phyloP scores from a whole-genome alignment of 305 asterid species.

The Nicotiana rustica region DNA sequence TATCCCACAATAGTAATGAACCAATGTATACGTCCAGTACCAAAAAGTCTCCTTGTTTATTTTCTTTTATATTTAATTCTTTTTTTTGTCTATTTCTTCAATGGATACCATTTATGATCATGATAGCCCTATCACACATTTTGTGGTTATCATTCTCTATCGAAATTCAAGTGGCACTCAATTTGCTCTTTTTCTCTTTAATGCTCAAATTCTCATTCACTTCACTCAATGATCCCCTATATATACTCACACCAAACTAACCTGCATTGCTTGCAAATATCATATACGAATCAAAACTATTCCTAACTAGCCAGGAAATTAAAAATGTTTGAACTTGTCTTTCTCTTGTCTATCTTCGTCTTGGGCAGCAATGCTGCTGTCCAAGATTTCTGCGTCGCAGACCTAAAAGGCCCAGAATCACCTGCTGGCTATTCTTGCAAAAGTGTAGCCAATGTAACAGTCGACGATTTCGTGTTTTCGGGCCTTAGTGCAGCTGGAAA shows the following conservation, averaged over 20 bases:
- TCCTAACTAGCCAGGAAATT: not conserved
- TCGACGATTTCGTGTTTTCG: constrained; percentile 55
- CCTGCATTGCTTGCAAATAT: constrained; percentile 9
- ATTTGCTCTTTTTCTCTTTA: not conserved
- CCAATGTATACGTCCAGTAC: not conserved
- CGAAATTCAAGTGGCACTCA: constrained; percentile 27
- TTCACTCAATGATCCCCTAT: not conserved
- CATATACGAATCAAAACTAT: not conserved
- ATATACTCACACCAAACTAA: not conserved
- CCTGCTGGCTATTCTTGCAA: constrained; percentile 78
- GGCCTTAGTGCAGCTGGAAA: constrained; percentile 62
- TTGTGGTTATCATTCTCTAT: constrained; percentile 27
- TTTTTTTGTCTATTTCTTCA: not conserved
- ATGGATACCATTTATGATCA: not conserved
- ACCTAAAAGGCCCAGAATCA: constrained; percentile 51
- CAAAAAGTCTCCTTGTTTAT: constrained; percentile 3
- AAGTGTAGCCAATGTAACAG: constrained; percentile 53
- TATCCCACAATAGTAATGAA: not conserved
- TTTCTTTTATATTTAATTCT: not conserved
- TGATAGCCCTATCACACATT: constrained; percentile 29
- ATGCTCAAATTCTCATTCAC: not conserved
- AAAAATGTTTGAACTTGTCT: constrained; percentile 48
- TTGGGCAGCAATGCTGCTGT: constrained; percentile 52
- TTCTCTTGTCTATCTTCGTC: constrained; percentile 43
- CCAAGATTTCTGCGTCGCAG: constrained; percentile 75